Conservation (phyloP, 129 eudicot species). For the Flaveria robusta region DNA sequence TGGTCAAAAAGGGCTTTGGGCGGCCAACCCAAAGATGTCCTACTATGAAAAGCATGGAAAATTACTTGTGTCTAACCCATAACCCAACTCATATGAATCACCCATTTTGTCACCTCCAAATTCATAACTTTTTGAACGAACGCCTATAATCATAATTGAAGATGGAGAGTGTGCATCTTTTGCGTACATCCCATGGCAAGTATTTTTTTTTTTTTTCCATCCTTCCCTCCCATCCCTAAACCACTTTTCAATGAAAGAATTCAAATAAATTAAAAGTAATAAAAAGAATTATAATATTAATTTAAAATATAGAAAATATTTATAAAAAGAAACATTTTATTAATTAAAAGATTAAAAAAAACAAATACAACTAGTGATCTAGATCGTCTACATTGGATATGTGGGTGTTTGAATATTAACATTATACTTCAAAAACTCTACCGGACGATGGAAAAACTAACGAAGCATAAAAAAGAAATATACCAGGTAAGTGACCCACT, state of each 20-base stretch:
- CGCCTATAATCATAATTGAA: not conserved
- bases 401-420: not conserved
- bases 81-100: not conserved
- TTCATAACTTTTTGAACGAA: not conserved
- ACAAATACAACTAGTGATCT: too few species aligned
- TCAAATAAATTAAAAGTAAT: too few species aligned
- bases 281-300: too few species aligned
- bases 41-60: not conserved
- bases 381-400: too few species aligned
- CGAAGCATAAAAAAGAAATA: not conserved
- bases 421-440: not conserved
- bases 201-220: too few species aligned
- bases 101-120: not conserved
- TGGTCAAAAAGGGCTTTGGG: not conserved
- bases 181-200: too few species aligned
- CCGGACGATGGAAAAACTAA: not conserved
- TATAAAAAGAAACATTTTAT: too few species aligned
- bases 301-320: too few species aligned
- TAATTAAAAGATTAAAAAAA: too few species aligned
- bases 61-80: not conserved
- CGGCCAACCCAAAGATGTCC: not conserved
- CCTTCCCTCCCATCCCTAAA: too few species aligned
- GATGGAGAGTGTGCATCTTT: too few species aligned
- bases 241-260: too few species aligned
- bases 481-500: conserved; percentile 15